These are phyloP conservation scores for Ceratocystis cacaofunesta DNA, from an alignment of 2,329 filamentous ascomycete species.

Conservation along the genomic window DNA sequence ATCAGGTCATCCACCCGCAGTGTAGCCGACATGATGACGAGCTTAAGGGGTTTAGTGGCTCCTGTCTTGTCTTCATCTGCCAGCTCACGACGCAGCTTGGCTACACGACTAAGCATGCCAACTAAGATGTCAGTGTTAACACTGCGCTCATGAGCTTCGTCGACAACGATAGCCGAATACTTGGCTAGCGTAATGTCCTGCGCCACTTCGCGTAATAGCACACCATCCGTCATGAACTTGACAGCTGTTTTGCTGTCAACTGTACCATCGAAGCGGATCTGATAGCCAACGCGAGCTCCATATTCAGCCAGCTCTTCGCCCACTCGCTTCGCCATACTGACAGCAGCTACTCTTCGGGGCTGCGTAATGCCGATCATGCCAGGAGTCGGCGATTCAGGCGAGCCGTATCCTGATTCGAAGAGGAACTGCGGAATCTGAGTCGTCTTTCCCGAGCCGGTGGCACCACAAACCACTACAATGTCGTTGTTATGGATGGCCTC, in stretches of 20 bases:
- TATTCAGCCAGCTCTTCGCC: slow-evolving; percentile 67
- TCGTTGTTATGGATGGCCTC: slow-evolving; percentile 89
- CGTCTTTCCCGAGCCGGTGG: slow-evolving; percentile 93
- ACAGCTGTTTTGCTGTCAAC: slow-evolving; percentile 67
- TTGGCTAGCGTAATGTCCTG: slow-evolving; percentile 77
- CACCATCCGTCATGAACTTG: slow-evolving; percentile 99
- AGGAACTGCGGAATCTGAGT: slow-evolving; percentile 95
- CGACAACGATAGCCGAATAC: slow-evolving; percentile 87
- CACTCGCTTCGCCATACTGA: slow-evolving; percentile 92
- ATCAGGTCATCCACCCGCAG: slow-evolving; percentile 82
- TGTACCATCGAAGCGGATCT: slow-evolving; percentile 86
- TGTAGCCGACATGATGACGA: slow-evolving; percentile 97
- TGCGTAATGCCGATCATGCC: slow-evolving; percentile 94
- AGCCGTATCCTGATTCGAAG: slow-evolving; percentile 84
- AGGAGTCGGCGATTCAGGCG: slow-evolving; percentile 59
- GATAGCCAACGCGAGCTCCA: slow-evolving; percentile 70
- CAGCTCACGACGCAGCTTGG: slow-evolving; percentile 66
- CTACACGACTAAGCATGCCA: slow-evolving; percentile 86
- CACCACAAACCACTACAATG: slow-evolving; percentile 80
- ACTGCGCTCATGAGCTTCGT: slow-evolving; percentile 93
- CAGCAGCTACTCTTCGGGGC: slow-evolving; percentile 82
- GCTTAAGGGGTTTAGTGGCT: slow-evolving; percentile 63
- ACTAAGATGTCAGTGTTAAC: slow-evolving; percentile 98
- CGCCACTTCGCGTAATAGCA: slow-evolving; percentile 77
- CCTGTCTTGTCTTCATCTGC: slow-evolving; percentile 46